phyloP scores from a whole-genome alignment of 805 yeast species.

The Nematodospora valgi region DNA sequence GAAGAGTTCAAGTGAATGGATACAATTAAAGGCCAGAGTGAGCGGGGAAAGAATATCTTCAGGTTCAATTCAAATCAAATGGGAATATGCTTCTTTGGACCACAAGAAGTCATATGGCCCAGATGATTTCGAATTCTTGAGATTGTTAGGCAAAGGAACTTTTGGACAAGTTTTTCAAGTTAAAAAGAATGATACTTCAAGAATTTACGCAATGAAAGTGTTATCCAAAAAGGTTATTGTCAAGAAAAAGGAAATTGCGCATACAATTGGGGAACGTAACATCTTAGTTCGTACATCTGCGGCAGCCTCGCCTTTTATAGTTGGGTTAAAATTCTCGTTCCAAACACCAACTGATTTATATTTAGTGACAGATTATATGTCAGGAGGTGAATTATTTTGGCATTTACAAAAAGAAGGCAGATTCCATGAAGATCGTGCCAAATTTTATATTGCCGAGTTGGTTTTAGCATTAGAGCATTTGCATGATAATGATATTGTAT shows the following conservation, averaged over 20 bases:
- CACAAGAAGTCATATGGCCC: slow-evolving; percentile 84
- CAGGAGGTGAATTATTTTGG: slow-evolving; percentile 97
- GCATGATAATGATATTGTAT: slow-evolving; percentile 93
- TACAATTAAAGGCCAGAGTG: slow-evolving; percentile 66
- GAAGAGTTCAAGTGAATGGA: slow-evolving; percentile 59
- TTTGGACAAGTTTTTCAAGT: slow-evolving; percentile 98
- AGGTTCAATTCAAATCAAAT: slow-evolving; percentile 74
- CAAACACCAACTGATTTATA: slow-evolving; percentile 93
- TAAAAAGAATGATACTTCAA: slow-evolving; percentile 79
- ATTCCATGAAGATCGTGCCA: slow-evolving; percentile 89
- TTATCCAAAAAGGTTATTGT: slow-evolving; percentile 92
- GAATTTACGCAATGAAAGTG: slow-evolving; percentile 97
- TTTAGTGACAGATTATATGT: slow-evolving; percentile 94
- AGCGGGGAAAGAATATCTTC: slow-evolving; percentile 64
- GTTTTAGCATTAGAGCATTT: slow-evolving; percentile 90
- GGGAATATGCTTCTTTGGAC: slow-evolving; percentile 64
- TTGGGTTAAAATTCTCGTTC: slow-evolving; percentile 91
- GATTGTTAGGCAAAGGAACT: slow-evolving; percentile 92
- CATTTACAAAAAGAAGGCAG: slow-evolving; percentile 96
- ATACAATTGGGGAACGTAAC: slow-evolving; percentile 95
- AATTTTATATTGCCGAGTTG: slow-evolving; percentile 94
- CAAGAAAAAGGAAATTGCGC: slow-evolving; percentile 95
- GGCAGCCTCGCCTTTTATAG: slow-evolving; percentile 87
- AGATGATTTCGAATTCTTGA: slow-evolving; percentile 86
- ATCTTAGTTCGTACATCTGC: slow-evolving; percentile 90